Evolutionary conservation across 257 asterid genomes (phyloP), one percentile per base, ranked within the genome.

Genomic region (Cruciata laevipes): DNA sequence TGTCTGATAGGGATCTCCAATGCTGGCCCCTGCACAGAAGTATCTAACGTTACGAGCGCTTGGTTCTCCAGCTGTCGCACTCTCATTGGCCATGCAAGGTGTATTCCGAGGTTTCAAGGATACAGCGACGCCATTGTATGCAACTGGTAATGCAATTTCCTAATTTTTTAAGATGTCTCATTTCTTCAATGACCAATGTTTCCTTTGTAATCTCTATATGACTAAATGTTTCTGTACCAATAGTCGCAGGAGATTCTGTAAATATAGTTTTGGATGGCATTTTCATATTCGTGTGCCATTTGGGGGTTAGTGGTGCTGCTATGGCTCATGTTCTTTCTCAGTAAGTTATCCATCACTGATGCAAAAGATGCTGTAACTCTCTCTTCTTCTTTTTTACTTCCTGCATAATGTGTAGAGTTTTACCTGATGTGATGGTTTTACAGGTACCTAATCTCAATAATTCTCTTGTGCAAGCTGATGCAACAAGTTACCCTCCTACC

Each of bases 51-150:
- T 93, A 58, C 80, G 97, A 79, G 84, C 99, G 63, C 82, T 94
- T 3, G 99, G 97, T 33, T 95, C 99, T 6, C 99, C 97, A 3
- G 99, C 99, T 9, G 95, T 94, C 21, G 96, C 92, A 44, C 92
- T 94, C 44, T 91, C 97, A n/a, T 73, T 94, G 69, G 92, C 99
- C n/a, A 90, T 88, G 96, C 99, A 94, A 79, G 99, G 99, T 0
- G 85, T 88, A 47, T 94, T 94, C 71, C 90, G 99, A 5, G 99
- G 99, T 40, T 84, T 94, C 40, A 94, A 94, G 78, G 97, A 94
- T 60, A 94, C 99, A 1, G 90, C 56, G 70, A 94, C 96, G 35
- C 99, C 99, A 31, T 83, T 94, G 65, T 85, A 74, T 57, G 97
- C 99, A 49, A 94, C 92, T 30, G 97, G 99, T 94, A 85, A 67